These are phyloP conservation scores for Pseudocercospora crystallina DNA, from an alignment of 2,329 filamentous ascomycete species.

Conservation along the genomic window DNA sequence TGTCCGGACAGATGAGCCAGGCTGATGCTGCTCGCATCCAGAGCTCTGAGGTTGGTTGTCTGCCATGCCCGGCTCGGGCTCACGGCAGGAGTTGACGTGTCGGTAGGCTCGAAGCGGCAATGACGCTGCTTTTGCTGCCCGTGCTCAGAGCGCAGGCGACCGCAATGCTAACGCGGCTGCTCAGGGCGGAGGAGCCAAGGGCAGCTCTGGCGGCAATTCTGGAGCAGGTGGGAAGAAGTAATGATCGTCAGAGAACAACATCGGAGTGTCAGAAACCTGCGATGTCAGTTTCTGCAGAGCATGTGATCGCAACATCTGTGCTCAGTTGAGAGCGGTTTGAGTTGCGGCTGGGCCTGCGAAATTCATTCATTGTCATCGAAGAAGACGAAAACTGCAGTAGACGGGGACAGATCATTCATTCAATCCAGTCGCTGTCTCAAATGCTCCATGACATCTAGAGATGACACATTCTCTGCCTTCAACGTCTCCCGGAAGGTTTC, in stretches of 20 bases:
- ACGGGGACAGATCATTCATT: no score
- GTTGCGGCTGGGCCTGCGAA: no score
- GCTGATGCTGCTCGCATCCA: constrained; percentile 17
- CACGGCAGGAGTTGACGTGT: not conserved
- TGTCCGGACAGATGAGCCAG: constrained; percentile 12
- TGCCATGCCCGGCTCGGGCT: not conserved
- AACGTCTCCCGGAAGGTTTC: not conserved
- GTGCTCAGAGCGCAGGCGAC: constrained; percentile 31
- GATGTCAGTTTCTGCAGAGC: no score
- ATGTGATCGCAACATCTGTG: not conserved
- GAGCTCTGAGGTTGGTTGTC: constrained; percentile 8
- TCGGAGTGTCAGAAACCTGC: no score
- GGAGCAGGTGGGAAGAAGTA: constrained; percentile 6
- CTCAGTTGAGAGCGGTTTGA: no score
- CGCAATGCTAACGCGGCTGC: constrained; percentile 21
- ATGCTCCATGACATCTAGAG: not conserved
- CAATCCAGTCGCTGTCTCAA: constrained; percentile 1
- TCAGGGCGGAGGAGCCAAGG: constrained; percentile 2
- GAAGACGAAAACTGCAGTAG: no score
- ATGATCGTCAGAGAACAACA: not conserved
- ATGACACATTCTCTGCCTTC: not conserved
- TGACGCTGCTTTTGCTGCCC: constrained; percentile 17
- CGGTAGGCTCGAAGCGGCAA: constrained; percentile 18
- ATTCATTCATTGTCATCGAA: no score
- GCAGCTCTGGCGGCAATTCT: constrained; percentile 8